Base-by-base conservation (phyloP, 2,329 filamentous ascomycete species). In the Sclerotiophoma versabilis region DNA sequence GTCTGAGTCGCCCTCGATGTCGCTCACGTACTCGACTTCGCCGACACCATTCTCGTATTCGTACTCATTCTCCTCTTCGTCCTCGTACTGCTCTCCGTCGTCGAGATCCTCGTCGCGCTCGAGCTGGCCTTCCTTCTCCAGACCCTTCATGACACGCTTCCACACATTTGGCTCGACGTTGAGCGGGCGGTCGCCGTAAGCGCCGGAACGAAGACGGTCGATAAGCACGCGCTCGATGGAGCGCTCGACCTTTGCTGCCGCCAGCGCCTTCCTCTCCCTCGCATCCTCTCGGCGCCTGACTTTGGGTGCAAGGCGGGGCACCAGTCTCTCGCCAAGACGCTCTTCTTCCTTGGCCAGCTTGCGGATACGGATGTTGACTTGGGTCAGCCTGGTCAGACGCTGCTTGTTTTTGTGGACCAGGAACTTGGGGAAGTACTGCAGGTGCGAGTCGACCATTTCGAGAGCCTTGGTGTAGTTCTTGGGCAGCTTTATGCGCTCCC, bases 181-280 rank as follows among this genome's bases (percentile, higher is more conserved):
- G 62, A 99, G 82, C 34, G 95, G 95, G 73, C 91, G 87, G 68
- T 98, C 93, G 49, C 95, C 95, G 76, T 99, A 98, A 3, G 93
- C 93, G 38, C 95, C 95, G 71, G 92, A 93, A 62, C 93, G 84
- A 75, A 99, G 79, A 65, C 95, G 83, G 77, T 98, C 92, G 65
- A 99, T 89, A 63, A 99, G 82, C 78, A 98, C 93, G 49, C 95
- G 83, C 83, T 99, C 95, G 75, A 99, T 98, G 7, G 92, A 92
- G 62, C 92, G 83, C 82, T 99, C 95, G 57, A 99, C 87, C 85
- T 97, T 97, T 19, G 95, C 95, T 5, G 80, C 80, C n/a, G 78
- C 76, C 57, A 79, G 72, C 2, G 80, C 80, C 63, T 81, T 82
- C 46, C 79, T 65, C 71, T 82, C 80, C 33, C 80, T 69, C 11